These are phyloP conservation scores for Stropharia rugosoannulata DNA, from an alignment of 768 basidiomycete species.

Conservation along the genomic window DNA sequence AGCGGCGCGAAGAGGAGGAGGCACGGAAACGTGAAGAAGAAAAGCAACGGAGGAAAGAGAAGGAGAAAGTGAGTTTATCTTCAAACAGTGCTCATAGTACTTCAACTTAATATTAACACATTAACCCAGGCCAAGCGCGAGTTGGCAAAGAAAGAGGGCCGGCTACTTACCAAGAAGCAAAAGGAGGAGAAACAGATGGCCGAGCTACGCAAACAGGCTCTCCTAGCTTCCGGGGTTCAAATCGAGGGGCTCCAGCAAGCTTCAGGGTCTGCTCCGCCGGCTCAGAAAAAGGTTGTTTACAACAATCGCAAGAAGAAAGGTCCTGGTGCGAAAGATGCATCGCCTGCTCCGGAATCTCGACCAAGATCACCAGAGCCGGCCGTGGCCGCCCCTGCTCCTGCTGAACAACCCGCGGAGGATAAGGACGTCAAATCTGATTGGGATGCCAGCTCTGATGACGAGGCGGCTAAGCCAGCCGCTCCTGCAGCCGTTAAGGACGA, in stretches of 20 bases:
- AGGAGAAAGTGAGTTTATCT: slow-evolving; percentile 63
- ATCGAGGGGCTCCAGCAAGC: slow-evolving; percentile 85
- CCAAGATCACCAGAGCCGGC: slow-evolving; percentile 47
- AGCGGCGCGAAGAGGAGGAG: slow-evolving; percentile 75
- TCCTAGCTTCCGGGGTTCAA: slow-evolving; percentile 85
- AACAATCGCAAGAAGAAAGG: slow-evolving; percentile 82
- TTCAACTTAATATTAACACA: slow-evolving; percentile 7
- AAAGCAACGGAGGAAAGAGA: slow-evolving; percentile 82
- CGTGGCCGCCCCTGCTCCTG: slow-evolving; percentile 20
- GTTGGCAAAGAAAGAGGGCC: slow-evolving; percentile 89
- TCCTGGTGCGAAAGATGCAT: slow-evolving; percentile 47
- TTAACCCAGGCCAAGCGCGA: slow-evolving; percentile 79
- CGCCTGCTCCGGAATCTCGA: slow-evolving; percentile 54
- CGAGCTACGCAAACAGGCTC: slow-evolving; percentile 86
- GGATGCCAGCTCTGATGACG: slow-evolving; percentile 71
- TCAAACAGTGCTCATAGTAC: neutral
- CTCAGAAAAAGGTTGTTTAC: slow-evolving; percentile 77
- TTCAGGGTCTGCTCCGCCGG: slow-evolving; percentile 36
- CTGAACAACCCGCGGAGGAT: slow-evolving; percentile 27
- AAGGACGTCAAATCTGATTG: slow-evolving; percentile 46
- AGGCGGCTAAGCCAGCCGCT: slow-evolving; percentile 26
- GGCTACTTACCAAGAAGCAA: slow-evolving; percentile 95
- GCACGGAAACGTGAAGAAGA: slow-evolving; percentile 76
- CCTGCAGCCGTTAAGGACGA: slow-evolving; percentile 36
- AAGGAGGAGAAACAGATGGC: slow-evolving; percentile 91